Evolutionary conservation across 2,329 filamentous ascomycete genomes (phyloP).

Genomic region (Neofusicoccum umdonicola): DNA sequence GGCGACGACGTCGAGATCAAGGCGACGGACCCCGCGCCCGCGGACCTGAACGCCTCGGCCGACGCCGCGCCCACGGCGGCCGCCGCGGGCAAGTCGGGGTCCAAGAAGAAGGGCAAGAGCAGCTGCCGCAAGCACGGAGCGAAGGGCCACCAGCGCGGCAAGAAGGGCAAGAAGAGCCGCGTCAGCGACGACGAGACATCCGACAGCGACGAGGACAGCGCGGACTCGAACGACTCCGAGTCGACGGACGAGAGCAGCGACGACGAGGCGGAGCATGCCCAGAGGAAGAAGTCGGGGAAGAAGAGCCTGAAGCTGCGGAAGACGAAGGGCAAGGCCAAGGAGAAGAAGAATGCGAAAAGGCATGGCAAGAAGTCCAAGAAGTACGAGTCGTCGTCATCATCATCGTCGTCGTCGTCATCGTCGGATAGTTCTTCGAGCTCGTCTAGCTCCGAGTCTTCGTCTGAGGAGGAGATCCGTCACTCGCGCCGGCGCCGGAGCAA

Average conservation of each 20-base stretch:
- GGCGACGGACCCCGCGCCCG: not conserved
- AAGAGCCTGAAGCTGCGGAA: slow-evolving; percentile 33
- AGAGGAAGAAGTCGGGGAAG: slow-evolving; percentile 22
- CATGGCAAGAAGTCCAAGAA: slow-evolving; percentile 28
- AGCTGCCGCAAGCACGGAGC: not conserved
- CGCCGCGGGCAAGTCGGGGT: slow-evolving; percentile 13
- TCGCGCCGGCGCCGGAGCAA: slow-evolving; percentile 17
- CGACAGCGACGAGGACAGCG: slow-evolving; percentile 26
- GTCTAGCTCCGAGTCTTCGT: slow-evolving; percentile 15
- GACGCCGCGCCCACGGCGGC: slow-evolving; percentile 17
- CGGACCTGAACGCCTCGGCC: not conserved
- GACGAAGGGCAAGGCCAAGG: slow-evolving; percentile 22
- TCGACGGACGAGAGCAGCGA: slow-evolving; percentile 18
- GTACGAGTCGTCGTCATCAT: slow-evolving; percentile 23
- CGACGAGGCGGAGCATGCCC: slow-evolving; percentile 9
- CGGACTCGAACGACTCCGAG: slow-evolving; percentile 22
- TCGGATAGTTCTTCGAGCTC: slow-evolving; percentile 23
- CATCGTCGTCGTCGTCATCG: slow-evolving; percentile 27
- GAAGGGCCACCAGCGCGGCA: slow-evolving; percentile 15
- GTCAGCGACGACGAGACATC: slow-evolving; percentile 16
- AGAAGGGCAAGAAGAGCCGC: slow-evolving; percentile 19
- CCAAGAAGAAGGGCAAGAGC: slow-evolving; percentile 18
- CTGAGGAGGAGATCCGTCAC: slow-evolving; percentile 15
- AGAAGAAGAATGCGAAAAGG: slow-evolving; percentile 22
- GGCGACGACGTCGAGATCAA: slow-evolving; percentile 7